These are phyloP conservation scores for Penicillium samsonianum DNA, from an alignment of 495 filamentous ascomycete species.

Conservation along the genomic window DNA sequence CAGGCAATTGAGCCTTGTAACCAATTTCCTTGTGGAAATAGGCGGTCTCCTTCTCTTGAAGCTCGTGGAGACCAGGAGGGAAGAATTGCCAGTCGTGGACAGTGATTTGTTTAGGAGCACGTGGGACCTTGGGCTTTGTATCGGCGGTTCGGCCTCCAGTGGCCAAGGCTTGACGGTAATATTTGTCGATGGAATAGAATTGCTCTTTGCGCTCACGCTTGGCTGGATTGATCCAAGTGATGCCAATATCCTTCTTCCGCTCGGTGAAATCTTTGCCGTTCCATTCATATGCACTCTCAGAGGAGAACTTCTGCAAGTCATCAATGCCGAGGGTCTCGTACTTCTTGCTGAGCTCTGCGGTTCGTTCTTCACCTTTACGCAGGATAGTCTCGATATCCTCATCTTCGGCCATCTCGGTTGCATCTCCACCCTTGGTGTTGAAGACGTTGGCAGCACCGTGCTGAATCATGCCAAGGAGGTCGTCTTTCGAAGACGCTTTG, in stretches of 20 bases:
- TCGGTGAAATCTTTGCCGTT: slow-evolving; percentile 92
- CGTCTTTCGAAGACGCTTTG: slow-evolving; percentile 88
- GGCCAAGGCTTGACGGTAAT: slow-evolving; percentile 88
- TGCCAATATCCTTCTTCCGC: slow-evolving; percentile 89
- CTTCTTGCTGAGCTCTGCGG: slow-evolving; percentile 82
- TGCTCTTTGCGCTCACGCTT: slow-evolving; percentile 99
- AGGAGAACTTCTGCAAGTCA: slow-evolving; percentile 96
- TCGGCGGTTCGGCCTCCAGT: slow-evolving; percentile 85
- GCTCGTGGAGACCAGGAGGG: slow-evolving; percentile 72
- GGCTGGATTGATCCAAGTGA: slow-evolving; percentile 97
- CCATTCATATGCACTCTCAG: slow-evolving; percentile 97
- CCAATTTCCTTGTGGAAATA: slow-evolving; percentile 93
- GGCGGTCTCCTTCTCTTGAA: slow-evolving; percentile 95
- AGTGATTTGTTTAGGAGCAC: slow-evolving; percentile 87
- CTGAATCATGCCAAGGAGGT: slow-evolving; percentile 96
- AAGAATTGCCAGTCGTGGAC: slow-evolving; percentile 99
- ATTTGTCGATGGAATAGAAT: slow-evolving; percentile 97
- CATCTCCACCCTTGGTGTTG: slow-evolving; percentile 57
- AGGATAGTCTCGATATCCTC: slow-evolving; percentile 84
- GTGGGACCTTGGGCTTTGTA: slow-evolving; percentile 91
- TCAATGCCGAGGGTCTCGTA: slow-evolving; percentile 99
- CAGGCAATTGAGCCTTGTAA: slow-evolving; percentile 83
- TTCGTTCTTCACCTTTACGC: slow-evolving; percentile 82
- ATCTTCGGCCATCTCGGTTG: slow-evolving; percentile 70
- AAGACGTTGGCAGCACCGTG: slow-evolving; percentile 96